Evolutionary conservation across 345 rosid species (phyloP).

Genomic region (Gynandropsis gynandra): DNA sequence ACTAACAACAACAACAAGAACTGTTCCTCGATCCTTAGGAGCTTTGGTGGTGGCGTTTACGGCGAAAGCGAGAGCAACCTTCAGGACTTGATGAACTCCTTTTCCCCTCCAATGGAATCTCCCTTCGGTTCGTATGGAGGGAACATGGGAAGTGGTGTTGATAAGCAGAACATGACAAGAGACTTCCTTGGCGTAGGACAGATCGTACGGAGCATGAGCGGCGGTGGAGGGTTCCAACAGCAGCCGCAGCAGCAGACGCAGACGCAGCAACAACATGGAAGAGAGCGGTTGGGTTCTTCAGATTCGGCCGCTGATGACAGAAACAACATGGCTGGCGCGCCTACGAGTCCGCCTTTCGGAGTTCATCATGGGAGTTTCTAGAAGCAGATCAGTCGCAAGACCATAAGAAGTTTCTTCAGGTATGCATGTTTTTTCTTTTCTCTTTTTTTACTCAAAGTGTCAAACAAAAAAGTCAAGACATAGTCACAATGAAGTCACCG

Average conservation of each 20-base stretch:
- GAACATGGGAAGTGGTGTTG: slow-evolving; percentile 25
- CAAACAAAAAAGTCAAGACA: no score
- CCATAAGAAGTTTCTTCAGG: no score
- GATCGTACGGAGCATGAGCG: slow-evolving; percentile 42
- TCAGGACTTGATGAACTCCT: slow-evolving; percentile 52
- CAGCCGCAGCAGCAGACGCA: no score
- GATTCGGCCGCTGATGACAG: slow-evolving; percentile 30
- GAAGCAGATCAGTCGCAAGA: no score
- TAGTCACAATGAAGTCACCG: no score
- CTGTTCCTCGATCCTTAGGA: slow-evolving; percentile 44
- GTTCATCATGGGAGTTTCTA: slow-evolving; percentile 30
- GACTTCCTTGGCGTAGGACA: slow-evolving; percentile 82
- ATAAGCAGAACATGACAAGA: slow-evolving; percentile 48
- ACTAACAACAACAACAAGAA: slow-evolving; percentile 22
- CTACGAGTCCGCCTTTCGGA: slow-evolving; percentile 26
- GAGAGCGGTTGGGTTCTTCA: slow-evolving; percentile 29
- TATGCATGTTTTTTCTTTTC: no score
- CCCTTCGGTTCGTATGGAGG: slow-evolving; percentile 27
- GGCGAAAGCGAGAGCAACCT: slow-evolving; percentile 50
- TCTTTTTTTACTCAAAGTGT: no score
- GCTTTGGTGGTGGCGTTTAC: slow-evolving; percentile 37
- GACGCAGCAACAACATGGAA: slow-evolving; percentile 23
- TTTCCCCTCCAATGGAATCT: slow-evolving; percentile 31
- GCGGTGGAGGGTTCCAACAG: slow-evolving; percentile 34
- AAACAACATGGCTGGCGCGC: slow-evolving; percentile 29